Conservation (phyloP, 345 rosid species). For the Lepidium africanum region DNA sequence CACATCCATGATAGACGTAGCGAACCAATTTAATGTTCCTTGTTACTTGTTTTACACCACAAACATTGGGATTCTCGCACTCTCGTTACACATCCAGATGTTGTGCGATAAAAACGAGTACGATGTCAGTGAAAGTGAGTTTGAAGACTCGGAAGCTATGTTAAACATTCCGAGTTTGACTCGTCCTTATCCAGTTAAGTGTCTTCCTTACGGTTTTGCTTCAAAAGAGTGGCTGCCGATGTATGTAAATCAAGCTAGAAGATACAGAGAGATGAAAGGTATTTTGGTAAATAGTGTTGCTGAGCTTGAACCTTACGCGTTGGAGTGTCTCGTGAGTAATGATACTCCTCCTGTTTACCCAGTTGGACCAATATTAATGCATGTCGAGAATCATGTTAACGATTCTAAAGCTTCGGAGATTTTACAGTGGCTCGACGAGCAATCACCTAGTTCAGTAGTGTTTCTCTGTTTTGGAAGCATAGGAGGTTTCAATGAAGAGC, state of each 20-base stretch:
- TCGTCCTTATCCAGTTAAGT: conserved; percentile 30
- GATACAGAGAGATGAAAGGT: conserved; percentile 28
- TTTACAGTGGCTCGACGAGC: conserved; percentile 49
- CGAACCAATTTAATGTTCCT: conserved; percentile 35
- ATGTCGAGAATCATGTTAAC: background rate
- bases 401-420: conserved; percentile 1
- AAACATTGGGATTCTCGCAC: conserved; percentile 24
- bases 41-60: conserved; percentile 42
- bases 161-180: conserved; percentile 24
- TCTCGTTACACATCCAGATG: conserved; percentile 13
- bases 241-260: background rate
- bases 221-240: background rate
- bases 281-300: conserved; percentile 37
- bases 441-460: conserved; percentile 41
- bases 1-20: conserved; percentile 37
- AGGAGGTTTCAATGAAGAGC: conserved; percentile 44
- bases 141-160: conserved; percentile 27
- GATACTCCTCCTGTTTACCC: conserved; percentile 25
- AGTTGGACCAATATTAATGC: conserved; percentile 41
- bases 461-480: conserved; percentile 64
- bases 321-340: conserved; percentile 4
- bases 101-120: conserved; percentile 1
- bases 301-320: conserved; percentile 37
- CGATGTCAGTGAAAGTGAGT: conserved; percentile 1
- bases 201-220: conserved; percentile 4